Percentiles rank a stretch among this genome's conserved stretches.
These are phyloP conservation scores for Rhodotorula sp. DNA, from an alignment of 1,284 basidiomycete genomes.

Conservation along the genomic window DNA sequence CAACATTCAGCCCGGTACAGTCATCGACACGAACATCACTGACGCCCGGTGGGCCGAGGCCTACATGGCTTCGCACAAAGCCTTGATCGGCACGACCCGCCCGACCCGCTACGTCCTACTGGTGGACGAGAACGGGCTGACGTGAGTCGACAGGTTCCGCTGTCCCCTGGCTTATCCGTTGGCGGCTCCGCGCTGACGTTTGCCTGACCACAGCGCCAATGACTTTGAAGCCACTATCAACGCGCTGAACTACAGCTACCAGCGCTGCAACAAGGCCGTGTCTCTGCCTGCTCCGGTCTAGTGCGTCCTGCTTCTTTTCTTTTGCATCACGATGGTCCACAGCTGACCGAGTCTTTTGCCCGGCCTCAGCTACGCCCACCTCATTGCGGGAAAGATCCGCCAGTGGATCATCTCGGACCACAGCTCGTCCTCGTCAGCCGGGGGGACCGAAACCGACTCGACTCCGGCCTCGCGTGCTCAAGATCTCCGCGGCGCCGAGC, in stretches of 20 bases:
- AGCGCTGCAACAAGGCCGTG: constrained; percentile 19
- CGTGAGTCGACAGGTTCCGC: not conserved
- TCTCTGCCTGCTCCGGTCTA: constrained; percentile 11
- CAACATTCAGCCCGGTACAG: not conserved
- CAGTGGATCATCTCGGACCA: constrained; percentile 2
- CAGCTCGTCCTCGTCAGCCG: not conserved
- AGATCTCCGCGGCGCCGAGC: not conserved
- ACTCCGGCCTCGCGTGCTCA: not conserved
- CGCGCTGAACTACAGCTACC: constrained; percentile 4
- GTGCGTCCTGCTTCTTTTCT: constrained; percentile 1
- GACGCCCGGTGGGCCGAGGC: constrained; percentile 7
- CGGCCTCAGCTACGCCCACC: constrained; percentile 15
- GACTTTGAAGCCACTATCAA: constrained; percentile 2
- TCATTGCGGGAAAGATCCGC: constrained; percentile 14
- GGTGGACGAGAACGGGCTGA: constrained; percentile 7
- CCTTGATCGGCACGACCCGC: constrained; percentile 15
- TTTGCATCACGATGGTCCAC: not conserved
- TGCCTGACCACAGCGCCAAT: constrained; percentile 3
- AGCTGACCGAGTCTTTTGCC: not conserved
- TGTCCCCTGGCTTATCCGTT: no score
- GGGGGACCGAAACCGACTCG: not conserved
- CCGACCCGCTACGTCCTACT: constrained; percentile 14
- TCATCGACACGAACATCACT: constrained; percentile 7
- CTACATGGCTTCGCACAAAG: constrained; percentile 3
- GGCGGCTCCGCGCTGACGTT: not conserved